These are phyloP conservation scores for Alliaria petiolata DNA, from an alignment of 345 rosid species.

Conservation along the genomic window DNA sequence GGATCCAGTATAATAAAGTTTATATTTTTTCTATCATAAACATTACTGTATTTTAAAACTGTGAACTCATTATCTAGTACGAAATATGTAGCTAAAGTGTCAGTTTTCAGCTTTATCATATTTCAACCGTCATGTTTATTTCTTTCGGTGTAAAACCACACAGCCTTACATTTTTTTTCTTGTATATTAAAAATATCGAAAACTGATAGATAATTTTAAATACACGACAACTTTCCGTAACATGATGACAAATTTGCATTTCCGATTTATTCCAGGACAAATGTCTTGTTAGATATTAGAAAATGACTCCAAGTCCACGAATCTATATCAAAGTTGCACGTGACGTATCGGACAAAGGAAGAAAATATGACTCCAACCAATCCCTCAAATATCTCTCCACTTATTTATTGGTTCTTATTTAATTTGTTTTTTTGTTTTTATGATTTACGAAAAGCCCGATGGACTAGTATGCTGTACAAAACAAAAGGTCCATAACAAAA, in stretches of 20 bases:
- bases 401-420: background rate
- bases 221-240: conserved; percentile 5
- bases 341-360: conserved; percentile 29
- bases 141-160: background rate
- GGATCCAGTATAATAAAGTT: background rate
- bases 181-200: background rate
- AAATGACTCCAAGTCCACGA: conserved; percentile 8
- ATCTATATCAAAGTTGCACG: conserved; percentile 11
- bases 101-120: background rate
- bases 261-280: conserved; percentile 20
- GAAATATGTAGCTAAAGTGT: background rate
- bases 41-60: too few relatives aligned
- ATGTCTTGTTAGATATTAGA: background rate
- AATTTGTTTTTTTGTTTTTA: background rate
- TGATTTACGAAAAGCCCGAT: background rate
- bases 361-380: background rate
- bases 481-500: background rate
- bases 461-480: background rate
- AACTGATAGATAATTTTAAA: background rate
- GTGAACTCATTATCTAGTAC: background rate
- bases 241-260: conserved; percentile 17
- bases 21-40: too few relatives aligned
- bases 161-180: background rate
- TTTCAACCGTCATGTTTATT: too few relatives aligned
- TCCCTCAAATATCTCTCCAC: background rate